Base-by-base conservation (phyloP, 805 yeast species). In the Kuraishia cidri region DNA sequence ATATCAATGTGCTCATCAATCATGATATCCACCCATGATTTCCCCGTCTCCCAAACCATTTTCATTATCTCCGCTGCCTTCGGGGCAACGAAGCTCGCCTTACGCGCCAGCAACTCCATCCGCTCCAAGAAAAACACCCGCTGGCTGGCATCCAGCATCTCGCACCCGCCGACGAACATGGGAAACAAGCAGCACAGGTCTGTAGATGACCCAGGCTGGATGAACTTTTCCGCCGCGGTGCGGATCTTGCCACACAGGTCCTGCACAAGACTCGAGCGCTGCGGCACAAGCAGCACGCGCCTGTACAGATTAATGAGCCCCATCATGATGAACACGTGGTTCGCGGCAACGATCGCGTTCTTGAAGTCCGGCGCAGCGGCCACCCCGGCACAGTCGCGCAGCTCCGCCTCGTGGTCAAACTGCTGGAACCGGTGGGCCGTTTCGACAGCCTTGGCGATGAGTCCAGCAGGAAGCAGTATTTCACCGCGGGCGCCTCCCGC, bases 91-190 rank as follows among this genome's bases (percentile, higher is more conserved):
- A 52, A 51, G 4, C 69, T 52, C 6, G 76, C 70, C 39, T 60
- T 59, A n/a, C 42, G 42, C 7, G 59, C 59, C 44, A 75, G 58
- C 10, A 47, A 50, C 4, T 48, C 40, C 42, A 75, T 56, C 25
- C 78, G 54, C 9, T 47, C 42, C 16, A 50, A 38, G 38, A 64
- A 66, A 17, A 62, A 52, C n/a, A 46, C 41, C 20, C 72, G 47
- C 34, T 52, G 44, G 2, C 42, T 41, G 1, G 49, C 48, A 35
- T 69, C 62, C 10, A 57, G 39, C 6, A 69, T 62, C 41, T 77
- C 84, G 48, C 79, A 72, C 13, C 73, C 84, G 15, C 76, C 72
- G 19, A 75, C 62, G 39, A 76, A 72, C 4, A 66, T 52, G 13
- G 77, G 72, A 36, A 75, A 69, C 5, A 73, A 58, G 31, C 74